These are phyloP conservation scores for Lactifluus subvellereus DNA, from an alignment of 768 basidiomycete genomes.

Conservation along the genomic window DNA sequence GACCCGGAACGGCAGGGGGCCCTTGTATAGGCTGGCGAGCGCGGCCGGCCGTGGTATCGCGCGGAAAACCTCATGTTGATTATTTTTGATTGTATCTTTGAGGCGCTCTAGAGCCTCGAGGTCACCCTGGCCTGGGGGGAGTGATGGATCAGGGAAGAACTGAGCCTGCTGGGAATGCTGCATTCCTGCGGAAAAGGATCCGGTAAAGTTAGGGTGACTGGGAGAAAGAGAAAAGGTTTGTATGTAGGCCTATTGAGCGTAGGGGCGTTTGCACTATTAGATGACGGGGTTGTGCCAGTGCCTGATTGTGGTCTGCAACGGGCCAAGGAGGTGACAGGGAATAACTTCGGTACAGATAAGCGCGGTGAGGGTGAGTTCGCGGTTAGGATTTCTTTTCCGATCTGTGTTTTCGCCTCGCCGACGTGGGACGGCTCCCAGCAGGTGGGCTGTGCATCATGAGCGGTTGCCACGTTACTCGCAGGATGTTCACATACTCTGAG, in stretches of 20 bases:
- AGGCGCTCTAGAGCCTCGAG: slow-evolving; percentile 71
- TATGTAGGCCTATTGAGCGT: slow-evolving; percentile 32
- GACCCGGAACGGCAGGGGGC: slow-evolving; percentile 35
- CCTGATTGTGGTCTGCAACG: neutral
- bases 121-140: slow-evolving; percentile 56
- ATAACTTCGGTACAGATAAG: slow-evolving; percentile 36
- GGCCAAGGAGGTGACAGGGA: neutral
- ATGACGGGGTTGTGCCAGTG: neutral
- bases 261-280: neutral
- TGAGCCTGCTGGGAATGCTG: slow-evolving; percentile 15
- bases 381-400: slow-evolving; percentile 49
- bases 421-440: slow-evolving; percentile 33
- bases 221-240: slow-evolving; percentile 21
- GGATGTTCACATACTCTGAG: neutral
- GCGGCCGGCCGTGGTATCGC: slow-evolving; percentile 59
- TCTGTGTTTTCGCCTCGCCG: slow-evolving; percentile 60
- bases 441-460: slow-evolving; percentile 3
- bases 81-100: slow-evolving; percentile 63
- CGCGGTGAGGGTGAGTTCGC: slow-evolving; percentile 65
- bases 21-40: slow-evolving; percentile 60
- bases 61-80: slow-evolving; percentile 67
- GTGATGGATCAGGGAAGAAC: slow-evolving; percentile 20
- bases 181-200: neutral
- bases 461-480: neutral
- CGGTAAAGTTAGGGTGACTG: slow-evolving; percentile 16